Percentiles rank a stretch among this genome's conserved stretches.
These are phyloP conservation scores for Usnea hakonensis DNA, from an alignment of 495 filamentous ascomycete species.

Conservation along the genomic window DNA sequence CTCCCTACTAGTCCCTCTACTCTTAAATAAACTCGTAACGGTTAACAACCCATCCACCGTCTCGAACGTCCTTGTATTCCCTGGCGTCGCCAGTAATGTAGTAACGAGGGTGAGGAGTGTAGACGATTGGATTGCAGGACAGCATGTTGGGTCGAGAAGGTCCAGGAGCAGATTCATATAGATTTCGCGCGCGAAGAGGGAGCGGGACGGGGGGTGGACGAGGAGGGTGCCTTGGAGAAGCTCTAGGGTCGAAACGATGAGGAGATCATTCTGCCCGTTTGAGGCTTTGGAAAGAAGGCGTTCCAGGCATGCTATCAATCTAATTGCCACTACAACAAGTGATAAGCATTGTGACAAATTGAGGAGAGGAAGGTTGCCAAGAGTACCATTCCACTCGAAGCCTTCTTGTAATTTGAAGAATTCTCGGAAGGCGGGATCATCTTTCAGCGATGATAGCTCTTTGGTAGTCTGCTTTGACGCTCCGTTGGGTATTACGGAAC, in stretches of 20 bases:
- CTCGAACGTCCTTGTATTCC: constrained; percentile 87
- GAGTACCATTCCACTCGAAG: constrained; percentile 89
- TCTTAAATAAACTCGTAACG: constrained; percentile 89
- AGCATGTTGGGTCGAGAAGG: constrained; percentile 87
- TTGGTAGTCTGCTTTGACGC: constrained; percentile 48
- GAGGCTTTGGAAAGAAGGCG: constrained; percentile 49
- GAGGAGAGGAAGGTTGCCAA: not conserved
- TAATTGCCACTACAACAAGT: constrained; percentile 57
- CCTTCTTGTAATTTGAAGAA: constrained; percentile 96
- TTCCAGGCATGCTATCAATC: constrained; percentile 80
- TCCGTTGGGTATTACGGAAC: constrained; percentile 33
- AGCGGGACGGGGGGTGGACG: constrained; percentile 85
- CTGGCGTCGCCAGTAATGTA: constrained; percentile 71
- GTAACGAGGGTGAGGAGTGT: constrained; percentile 85
- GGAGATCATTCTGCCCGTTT: constrained; percentile 56
- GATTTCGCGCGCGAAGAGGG: constrained; percentile 78
- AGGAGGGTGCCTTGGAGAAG: constrained; percentile 85
- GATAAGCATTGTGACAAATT: not conserved
- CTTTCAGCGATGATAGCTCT: constrained; percentile 56
- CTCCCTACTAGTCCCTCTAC: constrained; percentile 67
- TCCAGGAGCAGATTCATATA: constrained; percentile 97
- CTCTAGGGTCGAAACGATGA: constrained; percentile 82
- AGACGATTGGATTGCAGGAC: constrained; percentile 80
- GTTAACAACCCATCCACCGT: constrained; percentile 85
- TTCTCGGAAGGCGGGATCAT: constrained; percentile 88